Evolutionary conservation across 2,329 filamentous ascomycete genomes (phyloP).

Genomic region (Botrytis porri): DNA sequence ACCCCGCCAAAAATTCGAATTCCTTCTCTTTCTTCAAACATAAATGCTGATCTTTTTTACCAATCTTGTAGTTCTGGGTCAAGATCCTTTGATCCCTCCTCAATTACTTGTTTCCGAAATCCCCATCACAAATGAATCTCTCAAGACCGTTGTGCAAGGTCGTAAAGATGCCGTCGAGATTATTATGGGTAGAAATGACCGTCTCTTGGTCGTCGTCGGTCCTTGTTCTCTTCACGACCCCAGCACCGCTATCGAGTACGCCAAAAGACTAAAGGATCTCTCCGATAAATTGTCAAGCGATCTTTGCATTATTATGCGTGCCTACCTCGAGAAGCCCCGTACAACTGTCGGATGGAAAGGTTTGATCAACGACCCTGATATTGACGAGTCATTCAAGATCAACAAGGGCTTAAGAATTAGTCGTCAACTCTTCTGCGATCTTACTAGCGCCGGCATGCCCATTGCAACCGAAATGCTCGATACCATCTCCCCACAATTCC

Average conservation of each 20-base stretch:
- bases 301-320: conserved; percentile 92
- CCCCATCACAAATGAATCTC: conserved; percentile 61
- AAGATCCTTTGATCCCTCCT: conserved; percentile 90
- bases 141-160: conserved; percentile 68
- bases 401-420: conserved; percentile 95
- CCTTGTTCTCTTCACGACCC: conserved; percentile 98
- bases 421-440: conserved; percentile 88
- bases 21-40: conserved; percentile 7
- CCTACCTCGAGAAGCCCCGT: conserved; percentile 97
- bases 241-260: conserved; percentile 82
- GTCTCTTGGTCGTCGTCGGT: conserved; percentile 89
- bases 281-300: conserved; percentile 78
- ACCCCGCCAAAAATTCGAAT: conserved; percentile 23
- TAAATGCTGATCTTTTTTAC: conserved; percentile 24
- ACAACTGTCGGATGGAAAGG: conserved; percentile 99
- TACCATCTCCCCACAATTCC: conserved; percentile 96
- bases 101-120: conserved; percentile 84
- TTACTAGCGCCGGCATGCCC: conserved; percentile 84
- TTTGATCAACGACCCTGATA: conserved; percentile 97
- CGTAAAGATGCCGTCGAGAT: conserved; percentile 54
- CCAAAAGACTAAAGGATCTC: conserved; percentile 70
- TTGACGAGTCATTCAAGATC: conserved; percentile 96
- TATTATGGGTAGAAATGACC: conserved; percentile 53
- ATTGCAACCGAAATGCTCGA: conserved; percentile 98
- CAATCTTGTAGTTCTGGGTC: conserved; percentile 69